Conservation (phyloP, 805 yeast species). For the Clavispora fructus region DNA sequence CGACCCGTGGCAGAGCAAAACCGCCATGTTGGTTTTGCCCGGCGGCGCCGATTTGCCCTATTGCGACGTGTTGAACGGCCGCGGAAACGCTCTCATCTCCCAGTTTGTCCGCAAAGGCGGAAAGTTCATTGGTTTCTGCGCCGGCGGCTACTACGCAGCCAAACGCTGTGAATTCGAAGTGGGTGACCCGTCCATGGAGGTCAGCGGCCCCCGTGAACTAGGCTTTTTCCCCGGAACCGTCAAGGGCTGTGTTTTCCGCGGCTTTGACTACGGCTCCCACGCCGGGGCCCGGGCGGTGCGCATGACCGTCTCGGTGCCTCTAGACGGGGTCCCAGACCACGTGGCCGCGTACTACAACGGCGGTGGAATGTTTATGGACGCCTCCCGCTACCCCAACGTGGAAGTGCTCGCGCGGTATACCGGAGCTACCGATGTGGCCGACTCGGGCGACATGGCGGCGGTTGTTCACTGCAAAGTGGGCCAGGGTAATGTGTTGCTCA, state of each 20-base stretch:
- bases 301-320: constrained; percentile 31
- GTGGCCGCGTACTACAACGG: constrained; percentile 70
- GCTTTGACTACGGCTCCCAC: constrained; percentile 75
- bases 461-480: constrained; percentile 66
- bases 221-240: constrained; percentile 77
- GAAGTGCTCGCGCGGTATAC: constrained; percentile 69
- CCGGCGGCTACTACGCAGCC: constrained; percentile 89
- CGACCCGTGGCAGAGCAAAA: constrained; percentile 82
- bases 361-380: constrained; percentile 81
- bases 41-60: constrained; percentile 97
- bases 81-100: constrained; percentile 54
- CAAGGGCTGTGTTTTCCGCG: constrained; percentile 76
- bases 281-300: constrained; percentile 63
- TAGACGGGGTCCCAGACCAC: constrained; percentile 18
- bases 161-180: constrained; percentile 76
- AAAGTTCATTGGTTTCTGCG: constrained; percentile 79
- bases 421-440: constrained; percentile 50
- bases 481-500: constrained; percentile 66
- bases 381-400: constrained; percentile 53
- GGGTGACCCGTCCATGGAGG: constrained; percentile 67
- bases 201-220: constrained; percentile 80
- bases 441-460: constrained; percentile 52
- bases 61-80: constrained; percentile 67
- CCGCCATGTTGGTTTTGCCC: constrained; percentile 78
- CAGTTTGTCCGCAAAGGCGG: constrained; percentile 79